Conservation (phyloP, 2,329 filamentous ascomycete species). For the Talaromyces sp. region DNA sequence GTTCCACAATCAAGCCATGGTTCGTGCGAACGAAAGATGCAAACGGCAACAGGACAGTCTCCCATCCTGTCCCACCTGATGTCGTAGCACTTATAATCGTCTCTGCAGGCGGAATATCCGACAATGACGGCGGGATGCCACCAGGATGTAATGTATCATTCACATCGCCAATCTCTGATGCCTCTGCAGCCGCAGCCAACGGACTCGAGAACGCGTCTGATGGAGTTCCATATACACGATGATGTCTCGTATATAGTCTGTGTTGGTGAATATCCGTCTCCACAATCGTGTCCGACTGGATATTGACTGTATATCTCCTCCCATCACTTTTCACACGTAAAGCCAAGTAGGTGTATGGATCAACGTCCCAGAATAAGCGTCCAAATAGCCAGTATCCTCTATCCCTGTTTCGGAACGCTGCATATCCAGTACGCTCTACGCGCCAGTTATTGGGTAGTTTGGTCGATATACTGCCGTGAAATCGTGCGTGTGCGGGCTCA, state of each 20-base stretch:
- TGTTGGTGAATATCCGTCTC: constrained; percentile 97
- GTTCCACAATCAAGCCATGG: constrained; percentile 85
- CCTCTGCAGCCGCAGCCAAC: constrained; percentile 19
- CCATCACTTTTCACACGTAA: constrained; percentile 87
- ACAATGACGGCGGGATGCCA: constrained; percentile 35
- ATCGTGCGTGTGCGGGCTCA: constrained; percentile 66
- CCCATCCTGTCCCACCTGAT: constrained; percentile 79
- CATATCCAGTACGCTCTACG: constrained; percentile 63
- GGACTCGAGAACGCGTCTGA: constrained; percentile 19
- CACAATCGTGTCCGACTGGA: constrained; percentile 91
- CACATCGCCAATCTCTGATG: constrained; percentile 23
- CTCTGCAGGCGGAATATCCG: constrained; percentile 36
- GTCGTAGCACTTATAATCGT: constrained; percentile 33
- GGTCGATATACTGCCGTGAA: constrained; percentile 84
- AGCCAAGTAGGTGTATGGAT: constrained; percentile 82
- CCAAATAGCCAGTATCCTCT: constrained; percentile 78
- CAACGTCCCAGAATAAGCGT: constrained; percentile 79
- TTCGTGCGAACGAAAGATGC: constrained; percentile 94
- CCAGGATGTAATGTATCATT: constrained; percentile 25
- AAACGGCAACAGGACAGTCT: constrained; percentile 89
- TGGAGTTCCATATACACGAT: constrained; percentile 26
- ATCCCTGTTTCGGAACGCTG: constrained; percentile 82
- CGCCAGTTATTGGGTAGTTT: constrained; percentile 66
- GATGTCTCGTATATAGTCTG: constrained; percentile 60
- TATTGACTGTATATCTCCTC: constrained; percentile 87